These are phyloP conservation scores for Candida parachauliodes DNA, from an alignment of 805 yeast genomes.

Conservation along the genomic window DNA sequence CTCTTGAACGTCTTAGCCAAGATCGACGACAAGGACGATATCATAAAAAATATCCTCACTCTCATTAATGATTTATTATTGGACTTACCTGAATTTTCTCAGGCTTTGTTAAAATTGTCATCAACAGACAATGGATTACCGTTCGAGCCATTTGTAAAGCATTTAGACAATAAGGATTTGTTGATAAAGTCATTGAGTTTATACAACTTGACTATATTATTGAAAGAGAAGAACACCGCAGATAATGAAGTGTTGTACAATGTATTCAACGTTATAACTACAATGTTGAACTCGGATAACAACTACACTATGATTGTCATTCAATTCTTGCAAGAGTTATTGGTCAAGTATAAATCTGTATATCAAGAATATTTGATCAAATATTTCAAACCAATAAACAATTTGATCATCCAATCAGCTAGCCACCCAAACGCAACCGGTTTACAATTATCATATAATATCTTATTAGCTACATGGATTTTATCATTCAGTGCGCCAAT, in stretches of 20 bases:
- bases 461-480: slow-evolving; percentile 79
- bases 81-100: slow-evolving; percentile 33
- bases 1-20: slow-evolving; percentile 52
- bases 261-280: slow-evolving; percentile 34
- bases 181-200: slow-evolving; percentile 54
- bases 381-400: slow-evolving; percentile 31
- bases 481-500: slow-evolving; percentile 66
- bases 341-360: slow-evolving; percentile 48
- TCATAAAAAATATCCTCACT: slow-evolving; percentile 61
- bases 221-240: slow-evolving; percentile 23
- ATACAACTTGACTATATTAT: slow-evolving; percentile 49
- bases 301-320: slow-evolving; percentile 57
- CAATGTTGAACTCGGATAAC: slow-evolving; percentile 34
- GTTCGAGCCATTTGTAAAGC: slow-evolving; percentile 48
- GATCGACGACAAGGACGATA: slow-evolving; percentile 52
- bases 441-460: slow-evolving; percentile 80
- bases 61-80: slow-evolving; percentile 55
- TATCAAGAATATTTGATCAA: slow-evolving; percentile 39
- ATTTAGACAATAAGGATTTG: slow-evolving; percentile 53
- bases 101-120: slow-evolving; percentile 42
- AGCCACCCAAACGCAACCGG: slow-evolving; percentile 40
- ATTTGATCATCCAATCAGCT: slow-evolving; percentile 27
- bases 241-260: slow-evolving; percentile 32
- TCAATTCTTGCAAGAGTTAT: slow-evolving; percentile 62
- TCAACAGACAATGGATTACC: slow-evolving; percentile 49